These are phyloP conservation scores for Meyerozyma athensensis DNA, from an alignment of 1,139 yeast species.

Conservation along the genomic window DNA sequence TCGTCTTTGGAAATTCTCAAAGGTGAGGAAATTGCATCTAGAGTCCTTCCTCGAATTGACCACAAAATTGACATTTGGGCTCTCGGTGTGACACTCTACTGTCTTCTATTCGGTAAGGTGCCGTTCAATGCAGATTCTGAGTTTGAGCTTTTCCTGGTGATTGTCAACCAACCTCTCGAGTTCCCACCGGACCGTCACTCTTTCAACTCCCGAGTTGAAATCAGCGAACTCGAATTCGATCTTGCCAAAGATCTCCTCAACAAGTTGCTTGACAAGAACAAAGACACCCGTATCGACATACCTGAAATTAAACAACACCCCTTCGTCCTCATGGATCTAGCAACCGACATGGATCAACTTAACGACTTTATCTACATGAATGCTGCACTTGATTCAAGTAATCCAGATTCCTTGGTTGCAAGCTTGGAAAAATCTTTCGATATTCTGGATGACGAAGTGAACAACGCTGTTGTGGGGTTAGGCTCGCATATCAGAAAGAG, in stretches of 20 bases:
- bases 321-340: slow-evolving; percentile 63
- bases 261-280: slow-evolving; percentile 67
- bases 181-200: slow-evolving; percentile 51
- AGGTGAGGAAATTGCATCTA: slow-evolving; percentile 18
- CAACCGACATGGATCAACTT: slow-evolving; percentile 35
- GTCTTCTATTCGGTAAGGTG: slow-evolving; percentile 79
- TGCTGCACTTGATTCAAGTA: slow-evolving; percentile 11
- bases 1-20: slow-evolving; percentile 21
- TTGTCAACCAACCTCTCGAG: slow-evolving; percentile 56
- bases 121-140: slow-evolving; percentile 93
- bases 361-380: slow-evolving; percentile 37
- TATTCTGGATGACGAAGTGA: slow-evolving; percentile 65
- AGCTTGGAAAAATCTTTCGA: slow-evolving; percentile 16
- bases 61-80: slow-evolving; percentile 96
- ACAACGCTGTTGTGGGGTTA: slow-evolving; percentile 75
- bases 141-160: slow-evolving; percentile 78
- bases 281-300: slow-evolving; percentile 63
- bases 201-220: slow-evolving; percentile 36
- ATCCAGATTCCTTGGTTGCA: slow-evolving; percentile 8
- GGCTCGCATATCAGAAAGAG: slow-evolving; percentile 63
- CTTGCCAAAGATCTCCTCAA: slow-evolving; percentile 63
- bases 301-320: slow-evolving; percentile 75
- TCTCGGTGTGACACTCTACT: slow-evolving; percentile 85
- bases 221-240: slow-evolving; percentile 46
- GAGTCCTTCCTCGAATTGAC: slow-evolving; percentile 47